Evolutionary conservation across 164 flowering plant species (phyloP).

Genomic region (Vitis amurensis): DNA sequence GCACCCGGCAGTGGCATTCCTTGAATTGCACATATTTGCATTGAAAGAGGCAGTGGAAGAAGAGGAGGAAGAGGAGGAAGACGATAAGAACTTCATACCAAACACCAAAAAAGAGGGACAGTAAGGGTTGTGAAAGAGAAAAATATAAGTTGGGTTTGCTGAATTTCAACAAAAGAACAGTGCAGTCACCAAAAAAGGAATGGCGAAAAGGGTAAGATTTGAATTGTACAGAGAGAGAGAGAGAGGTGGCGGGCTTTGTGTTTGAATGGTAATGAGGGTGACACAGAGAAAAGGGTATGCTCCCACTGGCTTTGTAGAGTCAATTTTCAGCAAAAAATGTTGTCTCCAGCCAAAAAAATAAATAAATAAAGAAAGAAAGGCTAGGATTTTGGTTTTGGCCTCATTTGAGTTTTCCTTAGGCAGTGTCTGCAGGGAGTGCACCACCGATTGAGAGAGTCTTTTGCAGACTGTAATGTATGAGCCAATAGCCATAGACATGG

Average conservation of each 20-base stretch:
- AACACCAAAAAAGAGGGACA: background rate
- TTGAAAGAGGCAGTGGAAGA: slow-evolving; percentile 14
- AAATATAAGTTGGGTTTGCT: background rate
- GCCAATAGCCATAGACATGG: background rate
- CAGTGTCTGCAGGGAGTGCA: too few species aligned
- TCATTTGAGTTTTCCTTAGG: too few species aligned
- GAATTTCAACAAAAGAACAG: background rate
- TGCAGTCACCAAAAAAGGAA: background rate
- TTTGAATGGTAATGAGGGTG: slow-evolving; percentile 22
- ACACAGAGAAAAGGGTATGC: background rate
- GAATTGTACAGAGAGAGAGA: slow-evolving; percentile 3
- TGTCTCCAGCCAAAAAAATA: background rate
- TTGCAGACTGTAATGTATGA: background rate
- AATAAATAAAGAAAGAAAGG: too few species aligned
- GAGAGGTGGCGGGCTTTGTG: slow-evolving; percentile 35
- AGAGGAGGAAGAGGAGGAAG: slow-evolving; percentile 25
- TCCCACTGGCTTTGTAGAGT: slow-evolving; percentile 22
- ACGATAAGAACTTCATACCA: slow-evolving; percentile 22
- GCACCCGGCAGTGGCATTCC: slow-evolving; percentile 33
- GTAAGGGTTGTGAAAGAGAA: background rate
- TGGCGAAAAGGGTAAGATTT: slow-evolving; percentile 5
- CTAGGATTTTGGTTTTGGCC: too few species aligned
- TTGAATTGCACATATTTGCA: slow-evolving; percentile 13
- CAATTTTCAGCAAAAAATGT: slow-evolving; percentile 2
- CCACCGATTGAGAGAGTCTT: too few species aligned